Evolutionary conservation across 768 basidiomycete genomes (phyloP).

Genomic region (Ramaria sp.): DNA sequence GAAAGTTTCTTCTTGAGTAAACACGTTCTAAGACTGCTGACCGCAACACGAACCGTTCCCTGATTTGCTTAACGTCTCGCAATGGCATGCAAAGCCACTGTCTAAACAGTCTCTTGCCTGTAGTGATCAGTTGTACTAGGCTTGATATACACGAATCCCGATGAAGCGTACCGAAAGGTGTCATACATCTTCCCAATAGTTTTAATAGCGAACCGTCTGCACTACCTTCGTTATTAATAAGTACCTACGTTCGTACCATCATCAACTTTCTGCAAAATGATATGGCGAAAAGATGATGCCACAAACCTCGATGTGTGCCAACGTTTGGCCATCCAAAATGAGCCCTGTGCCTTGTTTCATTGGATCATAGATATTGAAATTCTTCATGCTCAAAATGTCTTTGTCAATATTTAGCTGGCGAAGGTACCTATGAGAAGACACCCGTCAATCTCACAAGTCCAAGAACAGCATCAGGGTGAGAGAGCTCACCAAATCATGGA

Average conservation of each 20-base stretch:
- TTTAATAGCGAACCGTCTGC: slow-evolving; percentile 84
- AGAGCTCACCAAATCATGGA: slow-evolving; percentile 74
- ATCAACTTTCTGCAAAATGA: not conserved
- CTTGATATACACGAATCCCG: not conserved
- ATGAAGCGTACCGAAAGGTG: slow-evolving; percentile 68
- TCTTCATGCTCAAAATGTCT: slow-evolving; percentile 89
- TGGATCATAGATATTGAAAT: slow-evolving; percentile 96
- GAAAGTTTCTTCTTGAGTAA: not conserved
- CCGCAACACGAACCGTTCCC: slow-evolving; percentile 54
- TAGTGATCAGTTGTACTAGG: not conserved
- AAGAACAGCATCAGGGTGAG: not conserved
- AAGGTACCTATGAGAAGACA: slow-evolving; percentile 49
- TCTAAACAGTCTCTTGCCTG: slow-evolving; percentile 90
- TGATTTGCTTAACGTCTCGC: slow-evolving; percentile 72
- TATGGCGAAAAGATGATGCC: not conserved
- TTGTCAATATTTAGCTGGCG: slow-evolving; percentile 92
- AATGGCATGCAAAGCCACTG: slow-evolving; percentile 95
- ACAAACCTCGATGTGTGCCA: slow-evolving; percentile 85
- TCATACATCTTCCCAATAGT: slow-evolving; percentile 73
- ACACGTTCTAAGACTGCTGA: not conserved
- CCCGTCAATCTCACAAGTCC: not conserved
- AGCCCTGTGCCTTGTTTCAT: slow-evolving; percentile 83
- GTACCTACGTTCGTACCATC: slow-evolving; percentile 37
- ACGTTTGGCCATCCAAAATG: slow-evolving; percentile 86
- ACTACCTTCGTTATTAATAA: slow-evolving; percentile 89